Conservation (phyloP, 495 filamentous ascomycete genomes). For the Neurospora sp. region DNA sequence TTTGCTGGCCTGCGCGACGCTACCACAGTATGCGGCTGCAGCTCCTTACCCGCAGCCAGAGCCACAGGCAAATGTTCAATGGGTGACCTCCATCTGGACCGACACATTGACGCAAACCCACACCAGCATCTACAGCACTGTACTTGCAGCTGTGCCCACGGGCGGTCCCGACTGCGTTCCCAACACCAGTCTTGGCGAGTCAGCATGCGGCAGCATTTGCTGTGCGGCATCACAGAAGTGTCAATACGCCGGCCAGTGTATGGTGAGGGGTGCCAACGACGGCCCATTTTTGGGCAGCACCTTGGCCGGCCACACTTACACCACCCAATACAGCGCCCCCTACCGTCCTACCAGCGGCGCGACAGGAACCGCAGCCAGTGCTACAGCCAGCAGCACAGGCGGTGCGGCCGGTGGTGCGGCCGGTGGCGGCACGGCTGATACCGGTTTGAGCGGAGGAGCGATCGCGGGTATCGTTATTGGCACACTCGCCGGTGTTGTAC, state of each 20-base stretch:
- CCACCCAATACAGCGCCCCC: constrained; percentile 46
- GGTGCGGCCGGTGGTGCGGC: constrained; percentile 33
- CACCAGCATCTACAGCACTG: constrained; percentile 55
- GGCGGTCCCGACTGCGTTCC: constrained; percentile 46
- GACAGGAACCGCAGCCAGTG: constrained; percentile 26
- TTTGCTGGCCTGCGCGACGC: constrained; percentile 14
- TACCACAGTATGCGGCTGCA: constrained; percentile 26
- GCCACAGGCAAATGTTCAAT: constrained; percentile 26
- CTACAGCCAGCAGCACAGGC: constrained; percentile 32
- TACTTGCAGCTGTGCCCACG: constrained; percentile 27
- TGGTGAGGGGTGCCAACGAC: constrained; percentile 8
- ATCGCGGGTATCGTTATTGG: constrained; percentile 96
- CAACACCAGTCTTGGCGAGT: constrained; percentile 43
- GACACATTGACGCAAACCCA: constrained; percentile 59
- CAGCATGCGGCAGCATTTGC: constrained; percentile 62
- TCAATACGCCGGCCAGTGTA: constrained; percentile 37
- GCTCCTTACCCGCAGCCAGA: constrained; percentile 31
- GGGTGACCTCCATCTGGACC: constrained; percentile 53
- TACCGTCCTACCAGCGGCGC: constrained; percentile 60
- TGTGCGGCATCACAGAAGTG: constrained; percentile 68
- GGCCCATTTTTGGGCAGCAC: constrained; percentile 24
- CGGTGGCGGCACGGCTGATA: constrained; percentile 23
- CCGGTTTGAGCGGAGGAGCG: constrained; percentile 66
- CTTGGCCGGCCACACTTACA: constrained; percentile 22
- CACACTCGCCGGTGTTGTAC: constrained; percentile 60